phyloP scores from a whole-genome alignment of 148 eudicot species.

The Cornus florida region DNA sequence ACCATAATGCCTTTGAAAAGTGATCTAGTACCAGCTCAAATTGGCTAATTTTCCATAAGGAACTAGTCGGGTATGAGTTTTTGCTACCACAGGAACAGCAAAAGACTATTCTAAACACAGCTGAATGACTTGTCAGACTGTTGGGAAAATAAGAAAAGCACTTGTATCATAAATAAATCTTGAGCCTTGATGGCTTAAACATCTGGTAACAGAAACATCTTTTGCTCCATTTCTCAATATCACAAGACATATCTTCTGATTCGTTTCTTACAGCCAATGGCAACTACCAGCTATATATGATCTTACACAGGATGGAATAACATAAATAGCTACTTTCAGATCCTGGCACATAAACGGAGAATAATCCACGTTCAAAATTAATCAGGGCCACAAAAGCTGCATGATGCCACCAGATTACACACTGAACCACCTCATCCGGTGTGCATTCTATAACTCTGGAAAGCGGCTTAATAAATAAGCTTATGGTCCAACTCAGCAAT shows the following conservation, averaged over 20 bases:
- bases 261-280: not conserved
- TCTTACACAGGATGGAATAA: too few relatives aligned
- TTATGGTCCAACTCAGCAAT: too few relatives aligned
- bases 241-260: not conserved
- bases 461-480: too few relatives aligned
- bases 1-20: too few relatives aligned
- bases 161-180: too few relatives aligned
- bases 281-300: not conserved
- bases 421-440: not conserved
- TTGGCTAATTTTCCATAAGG: too few relatives aligned
- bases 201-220: not conserved
- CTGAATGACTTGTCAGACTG: too few relatives aligned
- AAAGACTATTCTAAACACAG: too few relatives aligned
- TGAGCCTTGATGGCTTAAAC: not conserved
- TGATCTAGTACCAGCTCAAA: too few relatives aligned
- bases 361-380: not conserved
- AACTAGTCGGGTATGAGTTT: too few relatives aligned
- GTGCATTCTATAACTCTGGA: not conserved
- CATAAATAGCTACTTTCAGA: not conserved
- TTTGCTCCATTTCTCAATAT: not conserved
- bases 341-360: not conserved
- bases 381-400: not conserved
- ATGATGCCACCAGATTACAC: not conserved
- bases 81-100: too few relatives aligned
- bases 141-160: too few relatives aligned